Percentiles rank a stretch among this genome's conserved stretches.
Conservation (phyloP, 768 basidiomycete species). For the Lepiota brunneoincarnata region DNA sequence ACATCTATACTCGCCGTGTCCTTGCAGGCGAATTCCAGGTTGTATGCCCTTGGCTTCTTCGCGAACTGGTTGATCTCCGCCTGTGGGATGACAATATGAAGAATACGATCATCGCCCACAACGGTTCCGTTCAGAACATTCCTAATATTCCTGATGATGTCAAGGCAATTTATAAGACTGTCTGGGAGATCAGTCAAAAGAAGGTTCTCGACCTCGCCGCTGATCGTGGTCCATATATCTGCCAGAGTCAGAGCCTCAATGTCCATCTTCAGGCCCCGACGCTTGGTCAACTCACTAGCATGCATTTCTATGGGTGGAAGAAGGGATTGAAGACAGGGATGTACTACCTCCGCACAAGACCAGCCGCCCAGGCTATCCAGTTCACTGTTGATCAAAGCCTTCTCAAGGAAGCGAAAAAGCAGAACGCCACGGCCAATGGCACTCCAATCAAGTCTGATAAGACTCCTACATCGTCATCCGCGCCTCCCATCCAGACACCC, state of each 20-base stretch:
- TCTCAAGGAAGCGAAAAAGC: conserved; percentile 61
- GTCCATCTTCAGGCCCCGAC: conserved; percentile 90
- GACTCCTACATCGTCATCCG: conserved; percentile 29
- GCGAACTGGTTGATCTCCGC: conserved; percentile 91
- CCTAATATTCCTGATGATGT: conserved; percentile 84
- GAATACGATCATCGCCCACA: conserved; percentile 97
- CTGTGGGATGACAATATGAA: conserved; percentile 99
- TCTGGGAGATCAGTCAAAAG: conserved; percentile 99
- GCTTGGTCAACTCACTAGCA: conserved; percentile 87
- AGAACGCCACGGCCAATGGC: conserved; percentile 30
- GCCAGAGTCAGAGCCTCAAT: conserved; percentile 93
- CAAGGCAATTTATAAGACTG: conserved; percentile 99
- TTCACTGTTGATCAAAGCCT: conserved; percentile 90
- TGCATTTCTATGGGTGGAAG: conserved; percentile 99
- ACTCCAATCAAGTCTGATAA: conserved; percentile 22
- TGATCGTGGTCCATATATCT: conserved; percentile 98
- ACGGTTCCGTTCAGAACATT: conserved; percentile 86
- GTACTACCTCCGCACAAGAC: conserved; percentile 95
- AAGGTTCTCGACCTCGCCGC: conserved; percentile 96
- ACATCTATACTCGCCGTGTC: conserved; percentile 98
- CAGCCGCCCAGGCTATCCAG: conserved; percentile 94
- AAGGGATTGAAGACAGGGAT: conserved; percentile 98
- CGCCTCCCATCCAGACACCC: conserved; percentile 17
- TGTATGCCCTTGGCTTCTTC: conserved; percentile 98
- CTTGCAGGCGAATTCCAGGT: conserved; percentile 99